Base-by-base conservation (phyloP, 2,329 filamentous ascomycete species). In the Trichoderma sp. region DNA sequence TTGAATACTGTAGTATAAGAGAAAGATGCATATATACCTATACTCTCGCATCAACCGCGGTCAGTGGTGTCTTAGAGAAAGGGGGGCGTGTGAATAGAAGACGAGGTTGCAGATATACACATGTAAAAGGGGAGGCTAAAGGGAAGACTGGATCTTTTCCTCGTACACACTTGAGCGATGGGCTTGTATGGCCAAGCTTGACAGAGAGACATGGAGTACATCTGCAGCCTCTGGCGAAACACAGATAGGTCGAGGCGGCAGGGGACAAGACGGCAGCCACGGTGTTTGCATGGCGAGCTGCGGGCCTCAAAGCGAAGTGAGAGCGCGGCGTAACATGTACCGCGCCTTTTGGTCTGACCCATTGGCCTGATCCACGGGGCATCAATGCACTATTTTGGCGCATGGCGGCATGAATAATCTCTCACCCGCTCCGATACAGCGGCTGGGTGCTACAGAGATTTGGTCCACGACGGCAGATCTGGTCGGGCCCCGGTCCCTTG, bases 361-460 rank as follows among this genome's bases (percentile, higher is more conserved):
- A 64, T 68, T 43, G 54, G 39, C 21, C 65, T 59, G 46, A 52
- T 56, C 46, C 59, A 64, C 32, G 54, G 37, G 58, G 59, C 66
- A 28, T 26, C 58, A 54, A 32, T 28, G 10, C 13, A 26, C 18
- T 16, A 59, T 37, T 49, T 67, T 46, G 26, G 46, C 21, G 51
- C 55, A 60, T 60, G 61, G 63, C 43, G 60, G 30, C 56, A 43
- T 69, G 51, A 66, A 49, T 5, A 26, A 28, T 54, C 56, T 60
- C 51, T 70, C 63, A 43, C 46, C 28, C 58, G 56, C 61, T 63
- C 68, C 70, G 68, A 71, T 64, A 66, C 59, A 68, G 32, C 61
- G 69, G 69, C 67, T 52, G 43, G 56, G 69, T 68, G 26, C 34
- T 69, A 69, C 69, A 58, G 60, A 65, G 66, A 70, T 69, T 70